Evolutionary conservation across 306 rosid species (phyloP).

Genomic region (Psophocarpus tetragonolobus): DNA sequence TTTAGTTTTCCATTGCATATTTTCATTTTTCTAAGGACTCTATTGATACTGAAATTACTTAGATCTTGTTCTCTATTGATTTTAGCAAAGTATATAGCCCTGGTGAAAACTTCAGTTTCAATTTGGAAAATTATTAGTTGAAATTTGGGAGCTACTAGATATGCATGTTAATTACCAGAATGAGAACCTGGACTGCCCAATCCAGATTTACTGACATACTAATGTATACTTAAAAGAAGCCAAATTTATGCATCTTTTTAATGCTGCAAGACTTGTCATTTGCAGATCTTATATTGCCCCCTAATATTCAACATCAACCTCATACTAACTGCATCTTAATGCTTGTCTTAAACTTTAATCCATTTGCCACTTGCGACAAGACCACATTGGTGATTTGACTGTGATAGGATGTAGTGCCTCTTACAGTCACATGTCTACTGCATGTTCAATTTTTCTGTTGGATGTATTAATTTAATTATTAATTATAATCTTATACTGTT

Average conservation of each 20-base stretch:
- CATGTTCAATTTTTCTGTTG: neutral
- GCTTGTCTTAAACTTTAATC: neutral
- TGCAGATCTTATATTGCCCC: neutral
- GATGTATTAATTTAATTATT: neutral
- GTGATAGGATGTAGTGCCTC: constrained; percentile 15
- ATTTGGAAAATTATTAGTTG: neutral
- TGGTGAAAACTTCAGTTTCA: neutral
- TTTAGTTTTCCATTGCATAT: neutral
- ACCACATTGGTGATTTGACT: constrained; percentile 15
- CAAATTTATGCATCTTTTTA: neutral
- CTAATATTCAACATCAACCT: neutral
- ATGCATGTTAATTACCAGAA: neutral
- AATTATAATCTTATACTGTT: neutral
- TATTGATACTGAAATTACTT: neutral
- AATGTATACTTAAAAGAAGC: neutral
- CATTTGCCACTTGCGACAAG: constrained; percentile 16
- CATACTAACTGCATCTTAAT: neutral
- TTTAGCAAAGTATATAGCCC: neutral
- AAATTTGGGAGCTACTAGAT: neutral
- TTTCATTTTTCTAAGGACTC: neutral
- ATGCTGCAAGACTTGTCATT: neutral
- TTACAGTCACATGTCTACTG: neutral
- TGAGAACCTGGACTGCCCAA: neutral
- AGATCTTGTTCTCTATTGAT: neutral
- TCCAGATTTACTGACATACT: neutral